A percentile compares a stretch with the other conserved stretches of the same genome.
Evolutionary conservation across 1,284 basidiomycete genomes (phyloP).

Genomic region (Puccinia horiana): DNA sequence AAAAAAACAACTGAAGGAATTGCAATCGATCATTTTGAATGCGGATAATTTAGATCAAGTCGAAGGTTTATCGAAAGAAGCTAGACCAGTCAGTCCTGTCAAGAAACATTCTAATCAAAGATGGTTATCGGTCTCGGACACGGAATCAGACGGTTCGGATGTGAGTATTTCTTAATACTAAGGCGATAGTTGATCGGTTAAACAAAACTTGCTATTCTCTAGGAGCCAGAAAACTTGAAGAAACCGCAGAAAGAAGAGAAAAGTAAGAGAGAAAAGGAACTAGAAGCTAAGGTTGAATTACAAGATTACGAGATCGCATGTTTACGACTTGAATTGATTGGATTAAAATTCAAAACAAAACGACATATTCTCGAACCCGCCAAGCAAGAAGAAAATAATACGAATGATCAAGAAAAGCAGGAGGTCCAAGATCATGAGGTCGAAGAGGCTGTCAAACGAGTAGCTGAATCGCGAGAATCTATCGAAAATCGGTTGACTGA

Average conservation of each 20-base stretch:
- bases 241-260: background rate
- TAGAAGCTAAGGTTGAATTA: constrained; percentile 21
- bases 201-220: background rate
- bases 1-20: constrained; percentile 23
- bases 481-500: constrained; percentile 14
- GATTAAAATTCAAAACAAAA: constrained; percentile 1
- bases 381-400: background rate
- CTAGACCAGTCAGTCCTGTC: constrained; percentile 38
- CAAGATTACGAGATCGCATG: constrained; percentile 34
- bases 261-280: constrained; percentile 8
- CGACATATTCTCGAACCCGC: background rate
- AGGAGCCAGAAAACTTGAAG: background rate
- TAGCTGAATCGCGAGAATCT: constrained; percentile 18
- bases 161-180: background rate
- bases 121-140: background rate
- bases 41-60: constrained; percentile 25
- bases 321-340: constrained; percentile 19
- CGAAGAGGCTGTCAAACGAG: constrained; percentile 19
- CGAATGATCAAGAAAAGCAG: background rate
- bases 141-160: constrained; percentile 2
- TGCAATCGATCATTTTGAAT: constrained; percentile 43
- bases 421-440: constrained; percentile 1
- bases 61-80: background rate
- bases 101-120: background rate
- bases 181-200: background rate